Conservation (phyloP, 768 basidiomycete genomes). For the Leucosporidium scottii region DNA sequence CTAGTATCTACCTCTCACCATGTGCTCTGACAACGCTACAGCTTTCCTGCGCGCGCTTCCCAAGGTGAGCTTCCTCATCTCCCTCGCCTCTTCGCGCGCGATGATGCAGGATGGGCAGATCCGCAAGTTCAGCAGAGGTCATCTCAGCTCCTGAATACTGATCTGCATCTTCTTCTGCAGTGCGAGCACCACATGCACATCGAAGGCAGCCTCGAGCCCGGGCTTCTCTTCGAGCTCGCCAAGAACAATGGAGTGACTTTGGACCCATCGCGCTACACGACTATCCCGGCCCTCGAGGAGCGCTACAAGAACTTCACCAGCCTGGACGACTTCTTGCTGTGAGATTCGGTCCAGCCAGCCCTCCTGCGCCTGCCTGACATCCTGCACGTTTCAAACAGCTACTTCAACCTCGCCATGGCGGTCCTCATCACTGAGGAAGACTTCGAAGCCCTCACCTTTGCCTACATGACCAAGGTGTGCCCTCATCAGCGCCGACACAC, state of each 20-base stretch:
- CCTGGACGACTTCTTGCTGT: slow-evolving; percentile 34
- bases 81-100: not conserved
- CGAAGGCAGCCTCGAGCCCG: slow-evolving; percentile 31
- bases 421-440: slow-evolving; percentile 30
- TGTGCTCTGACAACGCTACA: slow-evolving; percentile 4
- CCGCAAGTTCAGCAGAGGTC: too few relatives aligned
- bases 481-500: too few relatives aligned
- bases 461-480: slow-evolving; percentile 27
- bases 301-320: slow-evolving; percentile 32
- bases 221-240: slow-evolving; percentile 30
- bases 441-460: slow-evolving; percentile 29
- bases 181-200: slow-evolving; percentile 38
- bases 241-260: slow-evolving; percentile 27
- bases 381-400: not conserved
- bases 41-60: slow-evolving; percentile 23
- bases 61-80: slow-evolving; percentile 4
- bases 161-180: not conserved
- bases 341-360: not conserved
- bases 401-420: slow-evolving; percentile 23
- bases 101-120: too few relatives aligned
- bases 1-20: not conserved
- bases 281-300: slow-evolving; percentile 18
- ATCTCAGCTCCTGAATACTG: not conserved
- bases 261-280: slow-evolving; percentile 13
- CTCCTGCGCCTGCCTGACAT: not conserved